Evolutionary conservation across 73 alveolate genomes (phyloP), one percentile per base, ranked within the genome.

Genomic region (Urostyla sp.): DNA sequence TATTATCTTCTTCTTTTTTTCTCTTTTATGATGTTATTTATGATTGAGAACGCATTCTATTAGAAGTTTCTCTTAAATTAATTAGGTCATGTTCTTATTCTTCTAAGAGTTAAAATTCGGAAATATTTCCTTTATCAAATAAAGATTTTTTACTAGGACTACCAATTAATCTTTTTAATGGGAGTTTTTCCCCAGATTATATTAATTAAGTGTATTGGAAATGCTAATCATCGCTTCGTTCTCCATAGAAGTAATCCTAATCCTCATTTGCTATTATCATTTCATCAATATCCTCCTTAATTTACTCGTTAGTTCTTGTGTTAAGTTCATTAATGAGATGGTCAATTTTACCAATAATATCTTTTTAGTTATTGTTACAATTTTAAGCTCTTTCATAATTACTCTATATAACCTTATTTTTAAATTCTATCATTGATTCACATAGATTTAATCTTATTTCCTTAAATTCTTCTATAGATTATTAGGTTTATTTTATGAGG

Each of bases 351-450:
- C 35, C 23, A 7, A 63, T 38, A 2, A 63, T 24, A 38, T 63
- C 44, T 43, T 31, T 63, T 44, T 43, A 63, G 60, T 43, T 43
- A 10, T 8, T 13, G 6, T 34, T 43, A 5, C 50, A 38, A 23
- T 63, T 63, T 23, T 63, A 43, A 37, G 61, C 44, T 63, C 79
- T 63, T 21, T 63, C 79, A 2, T 38, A 63, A 38, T 63, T 43
- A 5, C 61, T 16, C 4, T 3, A 21, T 45, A 63, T 63, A 1
- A 63, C 4, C 37, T 63, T 60, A 63, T 35, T 28, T 34, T 63
- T 63, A 5, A 43, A 21, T 13, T 63, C 79, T 28, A 63, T 20
- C 1, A 63, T 3, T 21, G 37, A 43, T 16, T 63, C 79, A 24
- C n/a, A n/a, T n/a, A n/a, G n/a, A n/a, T n/a, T n/a, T n/a, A n/a